Conservation (phyloP, 129 eudicot genomes). For the Rutidosis leptorrhynchoides region DNA sequence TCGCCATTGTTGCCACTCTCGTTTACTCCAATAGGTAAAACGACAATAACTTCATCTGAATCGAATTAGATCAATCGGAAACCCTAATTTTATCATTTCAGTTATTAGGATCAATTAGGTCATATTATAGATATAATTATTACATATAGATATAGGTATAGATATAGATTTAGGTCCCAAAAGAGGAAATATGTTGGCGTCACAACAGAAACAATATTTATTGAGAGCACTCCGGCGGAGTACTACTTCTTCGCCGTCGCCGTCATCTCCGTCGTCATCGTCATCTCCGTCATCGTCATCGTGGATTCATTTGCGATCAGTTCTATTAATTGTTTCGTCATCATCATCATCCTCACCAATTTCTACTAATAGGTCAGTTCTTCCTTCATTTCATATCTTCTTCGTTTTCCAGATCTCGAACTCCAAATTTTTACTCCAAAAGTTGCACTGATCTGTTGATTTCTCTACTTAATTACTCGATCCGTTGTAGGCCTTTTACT, state of each 20-base stretch:
- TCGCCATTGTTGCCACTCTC: conserved; percentile 59
- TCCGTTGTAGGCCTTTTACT: too few relatives aligned
- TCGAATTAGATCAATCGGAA: conserved; percentile 30
- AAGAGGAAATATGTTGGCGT: conserved; percentile 38
- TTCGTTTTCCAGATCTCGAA: conserved; percentile 35
- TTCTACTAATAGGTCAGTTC: conserved; percentile 70
- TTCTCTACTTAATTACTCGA: conserved; percentile 11
- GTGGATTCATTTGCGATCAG: conserved; percentile 81
- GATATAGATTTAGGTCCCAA: conserved; percentile 1
- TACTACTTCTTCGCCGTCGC: conserved; percentile 50
- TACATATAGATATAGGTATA: background rate
- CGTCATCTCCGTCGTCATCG: conserved; percentile 41
- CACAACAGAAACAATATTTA: conserved; percentile 63
- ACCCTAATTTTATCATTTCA: conserved; percentile 26
- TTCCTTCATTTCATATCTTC: conserved; percentile 25
- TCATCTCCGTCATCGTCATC: conserved; percentile 53
- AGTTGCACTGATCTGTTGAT: conserved; percentile 22
- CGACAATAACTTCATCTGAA: conserved; percentile 12
- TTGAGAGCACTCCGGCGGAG: conserved; percentile 72
- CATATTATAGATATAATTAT: background rate
- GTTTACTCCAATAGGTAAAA: conserved; percentile 53
- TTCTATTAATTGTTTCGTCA: conserved; percentile 59
- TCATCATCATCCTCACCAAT: conserved; percentile 50
- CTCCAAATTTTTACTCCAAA: conserved; percentile 22
- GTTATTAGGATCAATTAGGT: conserved; percentile 13